phyloP scores from a whole-genome alignment of 371 early-diverging fungal genomes.

The Mortierella sp. region DNA sequence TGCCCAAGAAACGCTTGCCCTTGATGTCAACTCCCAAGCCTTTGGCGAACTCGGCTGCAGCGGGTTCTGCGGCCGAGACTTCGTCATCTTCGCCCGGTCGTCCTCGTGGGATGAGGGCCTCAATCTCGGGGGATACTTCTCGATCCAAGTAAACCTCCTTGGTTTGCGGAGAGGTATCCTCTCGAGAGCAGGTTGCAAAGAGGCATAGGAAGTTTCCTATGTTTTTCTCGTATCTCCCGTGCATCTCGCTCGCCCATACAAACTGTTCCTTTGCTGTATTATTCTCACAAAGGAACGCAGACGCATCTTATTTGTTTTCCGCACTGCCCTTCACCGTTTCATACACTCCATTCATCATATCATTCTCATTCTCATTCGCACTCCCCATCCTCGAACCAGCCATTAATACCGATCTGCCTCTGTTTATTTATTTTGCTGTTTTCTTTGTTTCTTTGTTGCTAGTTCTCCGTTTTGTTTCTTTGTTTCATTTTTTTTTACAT shows the following conservation, averaged over 20 bases:
- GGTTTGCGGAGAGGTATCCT: background rate
- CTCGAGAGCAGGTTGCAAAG: background rate
- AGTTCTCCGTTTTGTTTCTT: constrained; percentile 12
- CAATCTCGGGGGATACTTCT: constrained; percentile 41
- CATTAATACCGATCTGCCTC: constrained; percentile 46
- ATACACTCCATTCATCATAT: constrained; percentile 4
- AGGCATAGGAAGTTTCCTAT: background rate
- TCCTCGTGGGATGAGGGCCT: constrained; percentile 42
- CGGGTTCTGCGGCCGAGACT: constrained; percentile 47
- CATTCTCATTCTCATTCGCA: background rate
- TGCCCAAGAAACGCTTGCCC: constrained; percentile 79
- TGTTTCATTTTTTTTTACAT: constrained; percentile 10
- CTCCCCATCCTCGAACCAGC: constrained; percentile 14
- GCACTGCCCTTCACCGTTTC: constrained; percentile 10
- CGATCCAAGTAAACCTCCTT: constrained; percentile 37
- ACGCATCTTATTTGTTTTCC: constrained; percentile 10
- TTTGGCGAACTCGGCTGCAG: constrained; percentile 35
- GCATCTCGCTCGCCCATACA: background rate
- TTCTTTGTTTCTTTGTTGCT: constrained; percentile 15
- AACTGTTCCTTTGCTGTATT: background rate
- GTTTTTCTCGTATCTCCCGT: background rate
- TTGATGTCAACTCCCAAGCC: constrained; percentile 76
- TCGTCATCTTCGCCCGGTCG: constrained; percentile 24
- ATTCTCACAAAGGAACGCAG: background rate
- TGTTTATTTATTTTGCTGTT: constrained; percentile 10